Conservation (phyloP, 1,284 basidiomycete genomes). For the Mycena citricolor region DNA sequence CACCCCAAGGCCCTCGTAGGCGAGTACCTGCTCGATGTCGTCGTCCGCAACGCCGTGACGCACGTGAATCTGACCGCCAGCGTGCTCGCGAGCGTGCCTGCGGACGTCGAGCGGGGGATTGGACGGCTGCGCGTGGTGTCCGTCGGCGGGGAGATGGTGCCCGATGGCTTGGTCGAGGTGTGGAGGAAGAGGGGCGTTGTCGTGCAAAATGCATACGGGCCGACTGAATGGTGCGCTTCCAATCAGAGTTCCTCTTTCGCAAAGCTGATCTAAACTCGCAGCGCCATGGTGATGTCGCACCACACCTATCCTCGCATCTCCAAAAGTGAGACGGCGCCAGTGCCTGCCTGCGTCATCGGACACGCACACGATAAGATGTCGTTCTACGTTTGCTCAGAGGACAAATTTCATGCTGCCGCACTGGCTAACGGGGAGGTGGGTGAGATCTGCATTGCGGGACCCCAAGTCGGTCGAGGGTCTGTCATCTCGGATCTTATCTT, state of each 20-base stretch:
- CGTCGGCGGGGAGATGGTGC: conserved; percentile 1
- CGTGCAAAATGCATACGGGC: conserved; percentile 1
- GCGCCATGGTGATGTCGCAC: background rate
- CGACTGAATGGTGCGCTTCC: background rate
- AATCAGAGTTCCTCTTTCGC: background rate
- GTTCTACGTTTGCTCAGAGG: background rate
- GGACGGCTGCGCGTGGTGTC: background rate
- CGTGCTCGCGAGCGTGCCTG: background rate
- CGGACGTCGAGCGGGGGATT: background rate
- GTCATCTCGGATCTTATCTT: background rate
- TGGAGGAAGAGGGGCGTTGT: background rate
- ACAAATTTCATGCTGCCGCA: background rate
- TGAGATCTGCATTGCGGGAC: background rate
- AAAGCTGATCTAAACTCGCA: background rate
- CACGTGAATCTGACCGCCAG: conserved; percentile 1
- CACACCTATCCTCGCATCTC: background rate
- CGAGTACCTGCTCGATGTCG: background rate
- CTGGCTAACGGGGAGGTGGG: background rate
- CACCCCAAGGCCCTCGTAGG: background rate
- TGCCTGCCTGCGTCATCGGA: background rate
- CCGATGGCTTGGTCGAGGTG: background rate
- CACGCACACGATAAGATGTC: background rate
- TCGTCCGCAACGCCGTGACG: background rate
- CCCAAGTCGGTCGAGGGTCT: conserved; percentile 1
- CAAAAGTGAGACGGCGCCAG: background rate